Evolutionary conservation across 176 grass and related monocot species (phyloP), one percentile per base, ranked within the genome.

Genomic region (Calamus simplicifolius): DNA sequence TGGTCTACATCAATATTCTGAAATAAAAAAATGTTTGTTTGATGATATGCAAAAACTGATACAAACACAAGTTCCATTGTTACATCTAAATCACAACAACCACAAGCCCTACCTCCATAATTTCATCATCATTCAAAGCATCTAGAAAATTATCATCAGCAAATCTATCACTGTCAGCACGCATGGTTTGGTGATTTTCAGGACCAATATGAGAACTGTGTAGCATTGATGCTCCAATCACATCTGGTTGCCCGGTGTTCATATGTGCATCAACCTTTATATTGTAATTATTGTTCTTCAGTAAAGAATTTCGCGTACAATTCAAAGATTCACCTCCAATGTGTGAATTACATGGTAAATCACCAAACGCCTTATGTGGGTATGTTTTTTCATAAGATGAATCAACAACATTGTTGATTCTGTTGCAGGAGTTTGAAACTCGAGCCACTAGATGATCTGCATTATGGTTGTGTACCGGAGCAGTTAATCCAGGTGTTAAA

Each of bases 1-100:
- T 48, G 87, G 52, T 97, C 93, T 29, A 97, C 75, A 25, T 97
- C 93, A 61, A 97, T 85, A 77, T 68, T 82, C 93, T 97, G 75
- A 56, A 79, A 71, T 51, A 74, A 49, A 84, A 73, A 73, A 66
- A 68, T 50, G 21, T 31, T 6, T 29, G 17, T 31, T 6, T 29
- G 17, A 49, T 52, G 27, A 71, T 12, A 2, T 43, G 1, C 35
- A 43, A 43, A 56, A 56, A 56, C 12, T 56, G 53, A 56, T 19
- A 10, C 5, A 13, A 56, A 56, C 18, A 19, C 53, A 56, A 25
- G 23, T 23, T 56, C 53, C 53, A 56, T 23, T 3, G 1, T 10
- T 56, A 19, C 18, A 25, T 19, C 12, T 56, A 60, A 60, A 63
- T 51, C 16, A 29, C 35, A 55, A 56, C 31, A 55, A 56, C 31